A percentile compares a stretch with the other conserved stretches of the same genome.
Evolutionary conservation across 306 rosid species (phyloP).

Genomic region (Nissolia schottii): DNA sequence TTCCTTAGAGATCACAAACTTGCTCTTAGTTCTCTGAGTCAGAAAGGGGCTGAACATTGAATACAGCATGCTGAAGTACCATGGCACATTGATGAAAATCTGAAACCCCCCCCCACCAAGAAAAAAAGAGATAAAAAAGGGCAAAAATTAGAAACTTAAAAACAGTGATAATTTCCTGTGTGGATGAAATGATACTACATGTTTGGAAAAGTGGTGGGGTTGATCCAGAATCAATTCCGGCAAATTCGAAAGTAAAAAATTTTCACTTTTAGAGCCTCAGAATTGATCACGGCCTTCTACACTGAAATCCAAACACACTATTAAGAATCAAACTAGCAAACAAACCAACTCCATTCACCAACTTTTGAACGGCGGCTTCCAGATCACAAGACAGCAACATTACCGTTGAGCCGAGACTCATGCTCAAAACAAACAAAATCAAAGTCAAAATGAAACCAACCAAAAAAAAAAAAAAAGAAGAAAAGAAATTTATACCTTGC

Average conservation of each 20-base stretch:
- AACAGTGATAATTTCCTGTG: not conserved
- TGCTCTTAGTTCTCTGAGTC: constrained; percentile 95
- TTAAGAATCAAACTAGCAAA: not conserved
- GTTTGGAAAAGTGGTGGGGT: too few relatives aligned
- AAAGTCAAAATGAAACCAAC: not conserved
- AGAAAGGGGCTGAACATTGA: constrained; percentile 92
- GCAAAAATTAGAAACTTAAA: not conserved
- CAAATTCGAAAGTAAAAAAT: too few relatives aligned
- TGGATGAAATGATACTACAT: too few relatives aligned
- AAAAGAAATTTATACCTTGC: constrained; percentile 49
- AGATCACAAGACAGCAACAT: too few relatives aligned
- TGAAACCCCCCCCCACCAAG: constrained; percentile 29
- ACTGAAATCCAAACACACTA: too few relatives aligned
- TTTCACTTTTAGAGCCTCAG: too few relatives aligned
- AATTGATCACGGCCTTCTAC: too few relatives aligned
- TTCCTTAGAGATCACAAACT: constrained; percentile 90
- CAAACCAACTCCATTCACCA: not conserved
- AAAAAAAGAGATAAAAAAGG: not conserved
- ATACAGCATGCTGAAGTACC: constrained; percentile 93
- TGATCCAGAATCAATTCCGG: too few relatives aligned
- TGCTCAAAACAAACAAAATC: constrained; percentile 18
- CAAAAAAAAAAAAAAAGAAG: too few relatives aligned
- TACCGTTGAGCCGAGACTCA: too few relatives aligned
- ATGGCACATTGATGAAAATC: constrained; percentile 96
- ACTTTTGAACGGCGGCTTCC: too few relatives aligned